phyloP scores from a whole-genome alignment of 805 yeast species.

The Nakazawaea sp. region DNA sequence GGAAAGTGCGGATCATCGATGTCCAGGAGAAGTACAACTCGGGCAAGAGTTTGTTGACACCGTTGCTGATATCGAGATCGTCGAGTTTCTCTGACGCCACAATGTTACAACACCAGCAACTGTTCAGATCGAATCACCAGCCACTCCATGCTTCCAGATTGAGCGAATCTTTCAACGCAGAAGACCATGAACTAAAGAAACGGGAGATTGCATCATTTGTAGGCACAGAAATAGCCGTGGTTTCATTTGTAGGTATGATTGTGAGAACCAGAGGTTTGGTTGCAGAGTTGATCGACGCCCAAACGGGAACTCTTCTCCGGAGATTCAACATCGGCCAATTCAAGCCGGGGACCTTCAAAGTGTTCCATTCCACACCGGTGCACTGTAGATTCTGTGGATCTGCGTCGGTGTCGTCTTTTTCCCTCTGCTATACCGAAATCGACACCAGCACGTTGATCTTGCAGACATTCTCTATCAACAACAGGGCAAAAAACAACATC shows the following conservation, averaged over 20 bases:
- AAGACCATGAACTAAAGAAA: constrained; percentile 14
- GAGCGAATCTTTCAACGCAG: constrained; percentile 17
- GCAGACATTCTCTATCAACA: constrained; percentile 69
- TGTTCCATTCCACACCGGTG: constrained; percentile 77
- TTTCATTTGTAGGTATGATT: constrained; percentile 72
- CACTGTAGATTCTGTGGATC: constrained; percentile 92
- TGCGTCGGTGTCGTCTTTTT: constrained; percentile 67
- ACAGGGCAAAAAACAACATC: constrained; percentile 70
- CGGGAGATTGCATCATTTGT: constrained; percentile 7
- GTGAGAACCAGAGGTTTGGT: constrained; percentile 46
- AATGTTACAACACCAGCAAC: constrained; percentile 4
- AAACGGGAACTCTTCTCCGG: constrained; percentile 65
- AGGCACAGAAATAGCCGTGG: constrained; percentile 37
- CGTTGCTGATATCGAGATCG: constrained; percentile 26
- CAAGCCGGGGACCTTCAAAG: constrained; percentile 53
- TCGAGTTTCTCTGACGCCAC: constrained; percentile 17
- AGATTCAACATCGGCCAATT: constrained; percentile 56
- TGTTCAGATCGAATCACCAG: background rate
- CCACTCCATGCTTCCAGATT: constrained; percentile 10
- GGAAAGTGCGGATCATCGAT: constrained; percentile 50
- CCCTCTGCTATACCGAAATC: constrained; percentile 62
- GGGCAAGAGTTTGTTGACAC: constrained; percentile 30
- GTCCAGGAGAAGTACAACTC: constrained; percentile 41
- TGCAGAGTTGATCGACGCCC: constrained; percentile 71
- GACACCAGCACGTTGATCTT: constrained; percentile 52